A percentile compares a stretch with the other conserved stretches of the same genome.
These are phyloP conservation scores for Syzygium malaccense DNA, from an alignment of 441 rosid genomes.

Conservation along the genomic window DNA sequence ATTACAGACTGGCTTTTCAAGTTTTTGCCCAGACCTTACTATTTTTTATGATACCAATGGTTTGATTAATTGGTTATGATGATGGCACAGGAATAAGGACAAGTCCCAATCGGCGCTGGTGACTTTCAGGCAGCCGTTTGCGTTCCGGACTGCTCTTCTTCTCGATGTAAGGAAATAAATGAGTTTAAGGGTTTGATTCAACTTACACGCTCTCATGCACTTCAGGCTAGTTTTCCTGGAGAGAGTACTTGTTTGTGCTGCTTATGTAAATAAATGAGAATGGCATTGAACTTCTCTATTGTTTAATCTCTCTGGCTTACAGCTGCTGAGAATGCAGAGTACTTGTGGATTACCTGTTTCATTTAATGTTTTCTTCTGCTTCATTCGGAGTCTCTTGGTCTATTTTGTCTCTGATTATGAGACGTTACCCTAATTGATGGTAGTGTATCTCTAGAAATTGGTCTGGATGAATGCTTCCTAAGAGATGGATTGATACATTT, in stretches of 20 bases:
- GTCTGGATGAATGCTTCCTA: not conserved
- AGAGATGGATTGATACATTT: not conserved
- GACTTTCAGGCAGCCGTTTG: slow-evolving; percentile 28
- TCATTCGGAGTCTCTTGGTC: not conserved
- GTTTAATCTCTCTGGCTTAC: not conserved
- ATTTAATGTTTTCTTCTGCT: not conserved
- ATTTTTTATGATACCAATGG: not conserved
- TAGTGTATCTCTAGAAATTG: not conserved
- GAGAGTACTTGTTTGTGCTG: not conserved
- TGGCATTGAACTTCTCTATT: not conserved
- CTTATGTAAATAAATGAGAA: not conserved
- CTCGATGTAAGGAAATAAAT: slow-evolving; percentile 17
- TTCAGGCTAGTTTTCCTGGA: not conserved
- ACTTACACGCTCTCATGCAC: not conserved
- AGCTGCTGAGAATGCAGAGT: not conserved
- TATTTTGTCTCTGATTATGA: not conserved
- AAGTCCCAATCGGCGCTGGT: slow-evolving; percentile 21
- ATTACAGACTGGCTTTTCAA: not conserved
- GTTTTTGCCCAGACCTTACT: not conserved
- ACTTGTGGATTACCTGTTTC: not conserved
- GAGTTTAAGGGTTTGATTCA: not conserved
- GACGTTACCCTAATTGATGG: not conserved
- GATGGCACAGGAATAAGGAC: slow-evolving; percentile 5
- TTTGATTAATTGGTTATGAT: not conserved
- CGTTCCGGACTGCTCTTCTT: slow-evolving; percentile 32